Percentiles rank a stretch among this genome's conserved stretches.
Conservation (phyloP, 2,329 filamentous ascomycete genomes). For the Raffaelea arxii region DNA sequence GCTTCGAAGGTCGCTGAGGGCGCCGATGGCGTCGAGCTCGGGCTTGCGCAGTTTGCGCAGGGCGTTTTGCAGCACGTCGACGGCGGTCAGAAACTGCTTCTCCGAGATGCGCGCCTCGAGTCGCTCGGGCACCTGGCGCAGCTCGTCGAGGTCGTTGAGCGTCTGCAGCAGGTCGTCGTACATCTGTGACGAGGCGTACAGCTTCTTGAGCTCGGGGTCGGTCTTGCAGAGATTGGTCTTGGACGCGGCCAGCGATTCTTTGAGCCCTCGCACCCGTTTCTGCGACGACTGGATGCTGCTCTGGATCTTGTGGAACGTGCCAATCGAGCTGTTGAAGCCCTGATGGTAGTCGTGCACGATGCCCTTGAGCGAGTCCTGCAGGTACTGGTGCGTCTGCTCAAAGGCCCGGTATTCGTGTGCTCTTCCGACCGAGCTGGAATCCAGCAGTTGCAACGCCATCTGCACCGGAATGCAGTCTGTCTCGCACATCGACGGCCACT, state of each 20-base stretch:
- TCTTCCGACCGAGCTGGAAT: conserved; percentile 84
- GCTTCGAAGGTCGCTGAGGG: conserved; percentile 71
- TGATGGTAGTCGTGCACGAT: conserved; percentile 99
- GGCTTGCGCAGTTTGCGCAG: conserved; percentile 74
- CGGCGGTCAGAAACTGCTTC: conserved; percentile 86
- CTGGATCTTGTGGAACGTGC: conserved; percentile 98
- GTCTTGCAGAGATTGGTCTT: conserved; percentile 75
- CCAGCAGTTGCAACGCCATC: conserved; percentile 87
- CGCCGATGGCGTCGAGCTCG: conserved; percentile 85
- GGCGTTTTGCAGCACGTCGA: conserved; percentile 84
- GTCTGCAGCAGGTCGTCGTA: conserved; percentile 86
- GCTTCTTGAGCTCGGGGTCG: conserved; percentile 82
- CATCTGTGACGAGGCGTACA: conserved; percentile 77
- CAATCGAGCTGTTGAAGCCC: conserved; percentile 97
- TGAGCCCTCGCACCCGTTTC: conserved; percentile 70
- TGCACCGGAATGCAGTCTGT: conserved; percentile 88
- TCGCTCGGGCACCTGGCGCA: conserved; percentile 82
- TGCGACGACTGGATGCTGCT: conserved; percentile 84
- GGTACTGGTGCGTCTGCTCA: conserved; percentile 68
- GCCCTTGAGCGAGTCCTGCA: conserved; percentile 86
- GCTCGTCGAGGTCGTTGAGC: conserved; percentile 74
- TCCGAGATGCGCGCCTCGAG: conserved; percentile 92
- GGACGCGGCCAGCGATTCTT: conserved; percentile 70
- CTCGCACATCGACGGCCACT: conserved; percentile 88
- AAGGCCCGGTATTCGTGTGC: conserved; percentile 85